A percentile compares a stretch with the other conserved stretches of the same genome.
Conservation (phyloP, 805 yeast species). For the Zygosaccharomyces bisporus region DNA sequence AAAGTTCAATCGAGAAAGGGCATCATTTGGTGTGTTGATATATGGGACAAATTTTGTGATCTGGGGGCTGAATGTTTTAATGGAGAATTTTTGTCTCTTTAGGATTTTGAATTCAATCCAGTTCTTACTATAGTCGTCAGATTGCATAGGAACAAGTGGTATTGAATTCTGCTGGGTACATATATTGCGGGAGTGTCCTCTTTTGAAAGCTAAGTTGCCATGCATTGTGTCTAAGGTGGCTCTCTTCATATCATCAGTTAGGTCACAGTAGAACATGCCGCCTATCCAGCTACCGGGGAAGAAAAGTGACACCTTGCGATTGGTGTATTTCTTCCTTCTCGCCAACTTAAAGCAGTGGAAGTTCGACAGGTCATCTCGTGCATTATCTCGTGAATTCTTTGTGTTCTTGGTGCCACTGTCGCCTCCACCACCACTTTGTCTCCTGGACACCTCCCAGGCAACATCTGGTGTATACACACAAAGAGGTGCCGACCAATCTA, state of each 20-base stretch:
- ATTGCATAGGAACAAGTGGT: slow-evolving; percentile 56
- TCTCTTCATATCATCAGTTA: slow-evolving; percentile 32
- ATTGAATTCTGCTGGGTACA: slow-evolving; percentile 39
- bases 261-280: slow-evolving; percentile 52
- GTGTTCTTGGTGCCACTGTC: neutral
- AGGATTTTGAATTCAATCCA: slow-evolving; percentile 41
- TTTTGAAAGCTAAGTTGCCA: slow-evolving; percentile 10
- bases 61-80: slow-evolving; percentile 12
- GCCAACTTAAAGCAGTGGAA: slow-evolving; percentile 54
- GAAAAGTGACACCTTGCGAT: slow-evolving; percentile 43
- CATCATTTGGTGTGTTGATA: slow-evolving; percentile 46
- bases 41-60: slow-evolving; percentile 52
- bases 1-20: slow-evolving; percentile 35
- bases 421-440: neutral
- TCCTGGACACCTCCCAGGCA: neutral
- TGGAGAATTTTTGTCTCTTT: slow-evolving; percentile 16
- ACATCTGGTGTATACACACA: slow-evolving; percentile 34
- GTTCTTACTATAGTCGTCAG: slow-evolving; percentile 49
- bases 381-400: slow-evolving; percentile 13
- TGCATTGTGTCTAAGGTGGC: slow-evolving; percentile 21
- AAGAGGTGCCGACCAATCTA: slow-evolving; percentile 49
- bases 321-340: slow-evolving; percentile 52
- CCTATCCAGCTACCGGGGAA: slow-evolving; percentile 62
- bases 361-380: slow-evolving; percentile 17
- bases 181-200: slow-evolving; percentile 3